These are phyloP conservation scores for Pyrus betulifolia DNA, from an alignment of 306 rosid genomes.

Conservation along the genomic window DNA sequence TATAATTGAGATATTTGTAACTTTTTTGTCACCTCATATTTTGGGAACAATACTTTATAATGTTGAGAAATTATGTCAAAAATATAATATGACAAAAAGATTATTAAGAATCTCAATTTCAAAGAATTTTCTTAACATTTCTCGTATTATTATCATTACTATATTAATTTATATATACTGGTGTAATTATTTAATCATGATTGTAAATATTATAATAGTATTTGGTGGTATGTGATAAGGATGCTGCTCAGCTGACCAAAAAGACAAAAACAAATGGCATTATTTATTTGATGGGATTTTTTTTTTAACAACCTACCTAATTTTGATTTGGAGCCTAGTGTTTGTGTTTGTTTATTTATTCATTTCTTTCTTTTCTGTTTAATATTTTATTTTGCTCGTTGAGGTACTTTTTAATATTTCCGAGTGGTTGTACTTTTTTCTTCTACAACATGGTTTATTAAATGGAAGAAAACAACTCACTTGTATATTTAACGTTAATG, in stretches of 20 bases:
- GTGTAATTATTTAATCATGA: not conserved
- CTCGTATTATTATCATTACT: not conserved
- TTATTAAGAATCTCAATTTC: accelerated
- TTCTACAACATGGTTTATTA: not conserved
- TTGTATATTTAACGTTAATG: not conserved
- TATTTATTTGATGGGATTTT: not conserved
- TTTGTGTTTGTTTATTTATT: not conserved
- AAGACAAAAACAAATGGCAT: not conserved
- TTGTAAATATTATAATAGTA: not conserved
- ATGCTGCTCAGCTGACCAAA: not conserved
- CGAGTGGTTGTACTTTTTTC: not conserved
- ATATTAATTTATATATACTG: not conserved
- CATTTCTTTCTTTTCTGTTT: not conserved
- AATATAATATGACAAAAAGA: too few species aligned
- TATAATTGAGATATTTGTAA: too few species aligned
- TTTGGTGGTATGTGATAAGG: not conserved
- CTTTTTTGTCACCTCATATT: accelerated
- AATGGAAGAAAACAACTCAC: not conserved
- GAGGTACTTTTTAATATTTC: not conserved
- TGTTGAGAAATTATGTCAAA: too few species aligned
- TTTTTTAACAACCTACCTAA: constrained; percentile 6
- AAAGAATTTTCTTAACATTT: too few species aligned
- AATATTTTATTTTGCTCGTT: not conserved
- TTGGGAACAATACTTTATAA: too few species aligned
- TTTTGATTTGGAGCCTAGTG: constrained; percentile 6